phyloP scores from a whole-genome alignment of 2,329 filamentous ascomycete genomes.

The Pyrenophora seminiperda region DNA sequence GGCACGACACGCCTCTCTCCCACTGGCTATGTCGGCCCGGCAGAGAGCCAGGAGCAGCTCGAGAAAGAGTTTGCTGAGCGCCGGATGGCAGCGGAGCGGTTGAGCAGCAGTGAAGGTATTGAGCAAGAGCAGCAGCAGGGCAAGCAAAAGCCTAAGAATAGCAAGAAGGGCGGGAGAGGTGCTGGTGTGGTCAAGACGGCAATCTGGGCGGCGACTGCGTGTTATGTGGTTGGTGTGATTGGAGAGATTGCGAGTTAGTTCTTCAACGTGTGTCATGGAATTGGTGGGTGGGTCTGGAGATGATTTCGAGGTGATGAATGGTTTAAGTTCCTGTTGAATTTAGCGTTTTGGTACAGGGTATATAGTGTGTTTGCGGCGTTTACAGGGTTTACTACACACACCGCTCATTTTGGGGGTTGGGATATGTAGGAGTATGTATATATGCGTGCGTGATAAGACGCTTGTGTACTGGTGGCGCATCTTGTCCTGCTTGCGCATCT shows the following conservation, averaged over 20 bases:
- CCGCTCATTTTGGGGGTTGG: too few species aligned
- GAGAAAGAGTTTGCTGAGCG: conserved; percentile 33
- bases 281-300: too few species aligned
- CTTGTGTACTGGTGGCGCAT: too few species aligned
- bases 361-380: too few species aligned
- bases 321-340: too few species aligned
- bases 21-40: conserved; percentile 42
- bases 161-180: conserved; percentile 17
- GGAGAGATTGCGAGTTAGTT: conserved; percentile 29
- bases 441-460: too few species aligned
- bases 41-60: conserved; percentile 28
- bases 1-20: conserved; percentile 41
- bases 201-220: conserved; percentile 35
- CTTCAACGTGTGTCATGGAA: too few species aligned
- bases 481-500: too few species aligned
- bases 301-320: too few species aligned
- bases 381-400: too few species aligned
- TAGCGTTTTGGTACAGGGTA: too few species aligned
- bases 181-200: conserved; percentile 38
- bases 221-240: conserved; percentile 42
- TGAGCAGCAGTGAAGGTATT: conserved; percentile 2
- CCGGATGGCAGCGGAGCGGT: conserved; percentile 24
- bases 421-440: too few species aligned
- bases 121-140: not conserved
- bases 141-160: conserved; percentile 6